Evolutionary conservation across 2,329 filamentous ascomycete genomes (phyloP), one percentile per base, ranked within the genome.

Genomic region (Atkinsonella hypoxylon): DNA sequence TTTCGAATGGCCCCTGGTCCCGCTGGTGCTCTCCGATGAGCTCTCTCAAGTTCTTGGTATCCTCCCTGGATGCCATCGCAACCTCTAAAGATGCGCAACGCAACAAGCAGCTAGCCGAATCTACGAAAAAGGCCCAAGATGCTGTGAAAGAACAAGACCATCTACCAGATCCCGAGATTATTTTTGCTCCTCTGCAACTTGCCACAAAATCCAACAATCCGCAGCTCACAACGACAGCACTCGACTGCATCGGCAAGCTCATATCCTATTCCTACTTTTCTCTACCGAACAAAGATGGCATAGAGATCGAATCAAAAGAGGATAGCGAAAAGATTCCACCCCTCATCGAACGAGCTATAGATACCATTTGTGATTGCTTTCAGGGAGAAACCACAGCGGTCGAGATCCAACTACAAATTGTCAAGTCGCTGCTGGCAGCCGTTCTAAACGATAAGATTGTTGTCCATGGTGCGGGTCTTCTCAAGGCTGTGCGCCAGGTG

Each of bases 251-350:
- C 61, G 93, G 94, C 61, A 98, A 98, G 73, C 82, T 98, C 55
- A 97, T 97, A 65, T 96, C 91, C 61, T 98, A 95, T 67, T 95
- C 93, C 17, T 97, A 97, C 74, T 97, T 98, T 68, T 91, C 91
- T 46, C 80, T 88, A 47, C 79, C 83, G 36, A 74, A 73, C 48
- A 68, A 69, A 20, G 66, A 70, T 51, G 70, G 71, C 60, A 56
- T 68, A n/a, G 49, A 44, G 17, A 9, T n/a, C 12, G 49, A 54
- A 34, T 10, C 47, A 50, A 67, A 73, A 56, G 69, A 74, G 57
- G 68, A 67, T 42, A 60, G 61, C 52, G 61, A 65, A 46, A 58
- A 60, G 43, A 62, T 66, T 53, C 75, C 85, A 4, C 90, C 91
- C 15, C 75, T 98, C 57, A 98, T 98, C 63, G 94, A 98, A 70